Conservation (phyloP, 768 basidiomycete species). For the Tylopilus sp. region DNA sequence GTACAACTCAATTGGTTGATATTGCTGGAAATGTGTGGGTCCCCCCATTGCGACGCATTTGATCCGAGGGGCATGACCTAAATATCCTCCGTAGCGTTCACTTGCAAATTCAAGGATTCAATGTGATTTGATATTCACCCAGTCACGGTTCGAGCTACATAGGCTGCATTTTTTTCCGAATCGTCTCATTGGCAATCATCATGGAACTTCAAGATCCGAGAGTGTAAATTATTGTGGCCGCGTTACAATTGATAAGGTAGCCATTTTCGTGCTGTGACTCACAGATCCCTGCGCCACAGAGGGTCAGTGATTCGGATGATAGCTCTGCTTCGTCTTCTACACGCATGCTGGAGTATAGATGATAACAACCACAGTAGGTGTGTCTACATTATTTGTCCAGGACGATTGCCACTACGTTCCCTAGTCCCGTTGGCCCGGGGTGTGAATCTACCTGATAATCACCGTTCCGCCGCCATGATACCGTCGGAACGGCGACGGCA, state of each 20-base stretch:
- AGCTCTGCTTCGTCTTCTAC: not conserved
- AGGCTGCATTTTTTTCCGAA: conserved; percentile 1
- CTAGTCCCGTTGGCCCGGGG: not conserved
- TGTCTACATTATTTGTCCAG: not conserved
- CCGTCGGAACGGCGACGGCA: conserved; percentile 3
- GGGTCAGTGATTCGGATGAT: not conserved
- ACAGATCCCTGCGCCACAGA: not conserved
- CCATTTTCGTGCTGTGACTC: not conserved
- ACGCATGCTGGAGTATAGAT: not conserved
- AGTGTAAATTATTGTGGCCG: not conserved
- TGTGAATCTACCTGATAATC: conserved; percentile 2
- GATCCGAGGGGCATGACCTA: conserved; percentile 18
- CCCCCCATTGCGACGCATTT: not conserved
- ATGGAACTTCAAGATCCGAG: conserved; percentile 8
- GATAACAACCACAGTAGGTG: too few relatives aligned
- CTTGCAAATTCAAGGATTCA: not conserved
- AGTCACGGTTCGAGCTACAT: not conserved
- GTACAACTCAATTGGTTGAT: not conserved
- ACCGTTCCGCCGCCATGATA: not conserved
- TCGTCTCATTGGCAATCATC: not conserved
- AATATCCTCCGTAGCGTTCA: not conserved
- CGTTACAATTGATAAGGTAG: not conserved
- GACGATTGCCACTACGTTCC: not conserved
- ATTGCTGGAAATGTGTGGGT: not conserved
- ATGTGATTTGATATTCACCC: conserved; percentile 1